Conservation (phyloP, 768 basidiomycete species). For the Hericium alpestre region DNA sequence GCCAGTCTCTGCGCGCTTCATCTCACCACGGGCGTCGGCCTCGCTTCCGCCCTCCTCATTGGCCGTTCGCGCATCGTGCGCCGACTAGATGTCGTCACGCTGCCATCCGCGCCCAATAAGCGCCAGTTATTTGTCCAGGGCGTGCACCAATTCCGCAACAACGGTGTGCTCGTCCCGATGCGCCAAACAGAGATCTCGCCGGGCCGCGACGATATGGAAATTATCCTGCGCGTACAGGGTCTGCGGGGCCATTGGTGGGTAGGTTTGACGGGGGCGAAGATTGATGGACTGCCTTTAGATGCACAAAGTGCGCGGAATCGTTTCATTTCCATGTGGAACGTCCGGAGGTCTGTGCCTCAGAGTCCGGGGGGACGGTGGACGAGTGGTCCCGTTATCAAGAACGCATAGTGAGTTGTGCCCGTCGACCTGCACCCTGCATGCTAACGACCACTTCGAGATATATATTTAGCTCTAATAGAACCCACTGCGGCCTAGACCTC, state of each 20-base stretch:
- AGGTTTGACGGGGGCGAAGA: slow-evolving; percentile 4
- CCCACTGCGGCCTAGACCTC: too few species aligned
- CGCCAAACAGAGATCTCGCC: slow-evolving; percentile 5
- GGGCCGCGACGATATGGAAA: slow-evolving; percentile 11
- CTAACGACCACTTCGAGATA: too few species aligned
- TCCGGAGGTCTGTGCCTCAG: slow-evolving; percentile 3
- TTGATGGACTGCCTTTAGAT: slow-evolving; percentile 4
- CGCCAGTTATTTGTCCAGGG: slow-evolving; percentile 9
- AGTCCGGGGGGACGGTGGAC: background rate
- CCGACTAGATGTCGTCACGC: slow-evolving; percentile 7
- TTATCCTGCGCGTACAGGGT: slow-evolving; percentile 10
- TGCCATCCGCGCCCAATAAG: slow-evolving; percentile 1
- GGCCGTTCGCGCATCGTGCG: slow-evolving; percentile 13
- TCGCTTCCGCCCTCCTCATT: slow-evolving; percentile 9
- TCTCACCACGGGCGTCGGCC: slow-evolving; percentile 8
- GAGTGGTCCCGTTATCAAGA: background rate
- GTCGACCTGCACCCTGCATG: background rate
- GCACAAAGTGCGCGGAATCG: slow-evolving; percentile 6
- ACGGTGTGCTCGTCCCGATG: slow-evolving; percentile 9
- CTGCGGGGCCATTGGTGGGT: slow-evolving; percentile 15
- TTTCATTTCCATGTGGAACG: slow-evolving; percentile 8
- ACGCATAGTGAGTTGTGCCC: background rate
- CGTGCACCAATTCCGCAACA: slow-evolving; percentile 1
- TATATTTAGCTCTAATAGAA: too few species aligned
- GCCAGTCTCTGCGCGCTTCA: slow-evolving; percentile 7